Base-by-base conservation (phyloP, 2,329 filamentous ascomycete species). In the Botrytis elliptica region DNA sequence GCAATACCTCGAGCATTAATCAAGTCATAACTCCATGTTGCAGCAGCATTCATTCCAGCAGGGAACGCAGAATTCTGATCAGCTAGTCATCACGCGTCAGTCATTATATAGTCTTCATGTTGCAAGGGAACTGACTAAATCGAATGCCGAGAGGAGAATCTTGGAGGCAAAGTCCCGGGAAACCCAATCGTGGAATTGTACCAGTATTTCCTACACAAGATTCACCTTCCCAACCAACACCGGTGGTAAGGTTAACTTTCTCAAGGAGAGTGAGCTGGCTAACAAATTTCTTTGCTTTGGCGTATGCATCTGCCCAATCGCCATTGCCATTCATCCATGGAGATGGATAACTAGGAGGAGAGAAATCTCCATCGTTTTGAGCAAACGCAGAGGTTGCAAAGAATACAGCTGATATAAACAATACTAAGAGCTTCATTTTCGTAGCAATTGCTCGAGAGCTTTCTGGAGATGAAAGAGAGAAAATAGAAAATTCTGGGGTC, bases 211-310 rank as follows among this genome's bases (percentile, higher is more conserved):
- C 80, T 38, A 81, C 79, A 73, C 80, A 81, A 49, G 75, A 57
- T 60, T 80, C 78, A 1, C 77, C 79, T 57, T 79, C 75, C 79
- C 80, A 82, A 38, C 80, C 80, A 33, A 91, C 91, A 82, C 95
- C 95, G 0, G 95, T 98, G 4, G 96, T 98, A 76, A 99, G 83
- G 82, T 98, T 98, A 83, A 98, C 93, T 84, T 95, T 95, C 81
- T 95, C 93, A 2, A 92, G 91, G 72, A 95, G 82, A 0, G 92
- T 95, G 89, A 95, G 93, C 66, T 89, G 87, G 74, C 89, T 88
- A 25, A 95, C 92, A 38, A 95, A 83, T 5, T 84, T 82, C 74
- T 90, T 86, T 1, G 93, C 93, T 79, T 92, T 93, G 70, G 83
- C 83, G 79, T 94, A 95, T 77, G 92, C 92, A 52, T 89, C 88